Evolutionary conservation across 148 eudicot species (phyloP).

Genomic region (Silene conica): DNA sequence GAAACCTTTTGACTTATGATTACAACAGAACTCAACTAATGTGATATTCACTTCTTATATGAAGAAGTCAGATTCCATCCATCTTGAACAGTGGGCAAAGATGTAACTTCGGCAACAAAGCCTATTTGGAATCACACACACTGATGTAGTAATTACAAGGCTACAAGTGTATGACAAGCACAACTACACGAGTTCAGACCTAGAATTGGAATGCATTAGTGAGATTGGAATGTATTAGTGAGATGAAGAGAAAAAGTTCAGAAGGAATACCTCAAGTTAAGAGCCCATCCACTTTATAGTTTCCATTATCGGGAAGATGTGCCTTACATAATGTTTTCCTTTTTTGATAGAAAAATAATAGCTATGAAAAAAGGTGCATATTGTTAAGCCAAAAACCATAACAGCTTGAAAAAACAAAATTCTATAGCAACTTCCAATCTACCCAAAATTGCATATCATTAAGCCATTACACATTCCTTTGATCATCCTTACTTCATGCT

Average conservation of each 20-base stretch:
- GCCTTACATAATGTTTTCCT: neutral
- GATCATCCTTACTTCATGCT: neutral
- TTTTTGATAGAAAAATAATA: neutral
- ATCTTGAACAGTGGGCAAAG: neutral
- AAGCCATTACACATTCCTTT: neutral
- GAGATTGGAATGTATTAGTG: neutral
- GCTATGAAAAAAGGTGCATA: too few relatives aligned
- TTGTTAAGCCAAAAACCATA: too few relatives aligned
- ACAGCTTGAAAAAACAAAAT: neutral
- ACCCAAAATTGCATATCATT: neutral
- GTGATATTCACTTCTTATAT: neutral
- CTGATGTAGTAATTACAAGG: neutral
- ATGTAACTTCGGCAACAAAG: neutral
- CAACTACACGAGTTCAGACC: neutral
- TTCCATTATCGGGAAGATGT: neutral
- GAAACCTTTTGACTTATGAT: neutral
- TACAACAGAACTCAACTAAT: neutral
- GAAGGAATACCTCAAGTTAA: neutral
- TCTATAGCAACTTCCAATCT: neutral
- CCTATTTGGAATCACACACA: neutral
- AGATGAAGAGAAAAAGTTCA: neutral
- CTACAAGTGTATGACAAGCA: neutral
- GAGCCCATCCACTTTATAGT: neutral
- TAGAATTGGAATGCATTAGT: neutral
- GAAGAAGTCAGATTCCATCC: neutral